Evolutionary conservation across 345 rosid species (phyloP), one percentile per base, ranked within the genome.

Genomic region (Eucalyptus sp.): DNA sequence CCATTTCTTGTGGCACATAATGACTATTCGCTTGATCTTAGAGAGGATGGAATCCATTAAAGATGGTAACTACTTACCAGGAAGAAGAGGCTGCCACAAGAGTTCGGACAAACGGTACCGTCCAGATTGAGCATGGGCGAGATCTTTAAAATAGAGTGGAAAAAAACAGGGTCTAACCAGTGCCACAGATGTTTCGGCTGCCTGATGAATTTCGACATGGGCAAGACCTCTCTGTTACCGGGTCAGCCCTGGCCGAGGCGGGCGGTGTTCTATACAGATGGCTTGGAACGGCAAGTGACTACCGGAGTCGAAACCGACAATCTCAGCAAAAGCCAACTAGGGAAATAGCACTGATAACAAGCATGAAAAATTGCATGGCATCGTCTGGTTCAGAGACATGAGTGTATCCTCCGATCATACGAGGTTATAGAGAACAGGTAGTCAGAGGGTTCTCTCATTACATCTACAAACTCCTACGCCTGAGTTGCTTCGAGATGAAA

Each of bases 21-120:
- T 68, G 81, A 33, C 81, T 1, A 33, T 68, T 68, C 6, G 7
- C 1, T 33, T 16, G 44, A 3, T 33, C 81, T 33, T 17, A 68
- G 44, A 68, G 22, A 33, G 0, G 46, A 10, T 33, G 81, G 81
- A 68, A 33, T 33, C 7, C 2, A 0, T 33, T 11, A 33, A 71
- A 71, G 81, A 71, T 33, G 13, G 18, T 62, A 29, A 0, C 8
- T 2, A 62, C 33, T 62, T 62, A 29, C 33, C 31, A 62, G 71
- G 17, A 62, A 15, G 71, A 29, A 62, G 71, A 3, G 71, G 71
- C 16, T 29, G 71, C 71, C 71, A 62, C 9, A 6, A 27, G 71
- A 62, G 71, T 62, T 14, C 7, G 9, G 33, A n/a, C 15, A 29
- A 29, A 62, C 33, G 10, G 17, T 13, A 29, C 16, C 0, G 24